These are phyloP conservation scores for Jimgerdemannia lactiflua DNA, from an alignment of 192 early-diverging fungal species.

Conservation along the genomic window DNA sequence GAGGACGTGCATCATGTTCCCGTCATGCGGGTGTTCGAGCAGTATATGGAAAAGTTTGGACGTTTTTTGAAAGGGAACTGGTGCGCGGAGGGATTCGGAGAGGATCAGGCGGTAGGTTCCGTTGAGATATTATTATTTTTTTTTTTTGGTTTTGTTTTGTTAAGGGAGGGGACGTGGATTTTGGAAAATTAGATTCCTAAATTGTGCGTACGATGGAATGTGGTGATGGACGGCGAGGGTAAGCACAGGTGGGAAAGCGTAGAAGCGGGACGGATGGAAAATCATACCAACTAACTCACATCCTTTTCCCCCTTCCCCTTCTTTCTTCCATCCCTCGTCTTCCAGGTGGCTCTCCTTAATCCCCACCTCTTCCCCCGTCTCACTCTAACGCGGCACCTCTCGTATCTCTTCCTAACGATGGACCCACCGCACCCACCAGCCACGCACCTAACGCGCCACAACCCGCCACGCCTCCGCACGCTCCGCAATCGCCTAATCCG, in stretches of 20 bases:
- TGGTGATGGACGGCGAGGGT: too few species aligned
- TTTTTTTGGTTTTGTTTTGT: neutral
- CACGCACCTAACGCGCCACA: neutral
- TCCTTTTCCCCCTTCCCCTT: neutral
- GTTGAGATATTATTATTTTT: neutral
- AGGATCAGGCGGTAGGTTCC: neutral
- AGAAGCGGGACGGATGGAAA: neutral
- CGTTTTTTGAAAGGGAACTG: neutral
- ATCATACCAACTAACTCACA: neutral
- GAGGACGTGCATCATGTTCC: neutral
- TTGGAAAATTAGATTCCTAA: too few species aligned
- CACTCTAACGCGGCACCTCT: neutral
- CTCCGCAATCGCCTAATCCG: neutral
- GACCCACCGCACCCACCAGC: neutral
- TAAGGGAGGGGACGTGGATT: too few species aligned
- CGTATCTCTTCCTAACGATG: neutral
- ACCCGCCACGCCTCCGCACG: neutral
- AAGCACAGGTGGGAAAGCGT: neutral
- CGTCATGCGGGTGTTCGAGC: neutral
- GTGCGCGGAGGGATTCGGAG: neutral
- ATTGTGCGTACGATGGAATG: too few species aligned
- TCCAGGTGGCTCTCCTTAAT: neutral
- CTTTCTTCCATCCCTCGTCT: neutral
- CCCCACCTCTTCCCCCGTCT: neutral
- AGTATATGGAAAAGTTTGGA: neutral